Evolutionary conservation across 306 rosid species (phyloP).

Genomic region (Luffa aegyptiaca): DNA sequence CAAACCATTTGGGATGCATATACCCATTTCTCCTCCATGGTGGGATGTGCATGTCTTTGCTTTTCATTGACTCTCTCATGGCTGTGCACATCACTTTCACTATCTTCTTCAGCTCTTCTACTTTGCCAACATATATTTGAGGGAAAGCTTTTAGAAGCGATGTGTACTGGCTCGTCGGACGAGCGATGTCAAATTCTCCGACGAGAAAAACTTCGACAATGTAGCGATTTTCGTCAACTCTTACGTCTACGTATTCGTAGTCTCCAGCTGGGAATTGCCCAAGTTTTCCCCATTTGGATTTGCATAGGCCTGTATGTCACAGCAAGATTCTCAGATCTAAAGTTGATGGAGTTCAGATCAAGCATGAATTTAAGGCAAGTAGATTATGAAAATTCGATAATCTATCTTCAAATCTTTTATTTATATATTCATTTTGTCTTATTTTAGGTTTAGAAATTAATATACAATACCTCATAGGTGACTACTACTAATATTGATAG

Average conservation of each 20-base stretch:
- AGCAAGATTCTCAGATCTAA: not conserved
- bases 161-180: slow-evolving; percentile 46
- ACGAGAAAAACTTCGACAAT: slow-evolving; percentile 43
- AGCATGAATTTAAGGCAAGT: no score
- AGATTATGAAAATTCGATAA: no score
- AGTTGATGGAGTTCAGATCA: not conserved
- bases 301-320: slow-evolving; percentile 60
- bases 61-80: slow-evolving; percentile 55
- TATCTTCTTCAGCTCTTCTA: slow-evolving; percentile 41
- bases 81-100: slow-evolving; percentile 55
- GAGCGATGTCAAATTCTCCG: slow-evolving; percentile 56
- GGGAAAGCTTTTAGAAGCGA: slow-evolving; percentile 50
- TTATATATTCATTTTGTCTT: no score
- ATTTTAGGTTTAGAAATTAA: no score
- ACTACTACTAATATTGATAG: no score
- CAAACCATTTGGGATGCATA: slow-evolving; percentile 75
- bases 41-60: slow-evolving; percentile 34
- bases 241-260: slow-evolving; percentile 58
- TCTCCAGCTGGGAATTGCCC: slow-evolving; percentile 50
- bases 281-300: slow-evolving; percentile 62
- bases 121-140: slow-evolving; percentile 42
- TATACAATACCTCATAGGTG: no score
- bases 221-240: slow-evolving; percentile 38
- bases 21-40: slow-evolving; percentile 83
- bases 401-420: no score